Conservation (phyloP, 2,329 filamentous ascomycete genomes). For the Lecanicillium sp. region DNA sequence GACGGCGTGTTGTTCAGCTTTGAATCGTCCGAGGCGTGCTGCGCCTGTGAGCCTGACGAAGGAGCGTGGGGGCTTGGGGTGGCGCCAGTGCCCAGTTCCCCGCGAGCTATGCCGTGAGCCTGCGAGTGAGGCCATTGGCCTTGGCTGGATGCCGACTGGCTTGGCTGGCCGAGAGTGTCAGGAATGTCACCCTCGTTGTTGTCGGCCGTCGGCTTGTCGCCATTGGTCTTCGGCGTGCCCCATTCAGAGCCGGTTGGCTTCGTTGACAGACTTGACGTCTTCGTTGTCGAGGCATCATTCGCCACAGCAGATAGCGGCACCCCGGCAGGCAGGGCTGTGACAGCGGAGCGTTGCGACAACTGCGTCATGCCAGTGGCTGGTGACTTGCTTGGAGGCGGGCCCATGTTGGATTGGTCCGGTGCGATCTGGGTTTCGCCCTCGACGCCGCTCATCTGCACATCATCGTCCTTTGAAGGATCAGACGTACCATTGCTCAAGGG, state of each 20-base stretch:
- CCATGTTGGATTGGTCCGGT: constrained; percentile 40
- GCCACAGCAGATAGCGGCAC: constrained; percentile 51
- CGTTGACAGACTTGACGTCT: constrained; percentile 66
- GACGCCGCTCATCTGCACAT: constrained; percentile 55
- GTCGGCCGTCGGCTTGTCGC: constrained; percentile 23
- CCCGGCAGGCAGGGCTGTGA: constrained; percentile 50
- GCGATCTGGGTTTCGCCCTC: constrained; percentile 39
- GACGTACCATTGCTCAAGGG: constrained; percentile 49
- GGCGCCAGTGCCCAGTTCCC: constrained; percentile 20
- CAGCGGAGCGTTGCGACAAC: constrained; percentile 56
- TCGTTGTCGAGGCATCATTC: constrained; percentile 92
- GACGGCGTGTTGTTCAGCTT: constrained; percentile 21
- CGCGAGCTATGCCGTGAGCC: constrained; percentile 39
- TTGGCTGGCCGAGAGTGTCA: constrained; percentile 40
- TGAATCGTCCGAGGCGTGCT: constrained; percentile 1
- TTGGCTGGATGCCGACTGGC: constrained; percentile 42
- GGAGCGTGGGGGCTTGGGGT: constrained; percentile 26
- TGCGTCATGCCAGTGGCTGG: constrained; percentile 42
- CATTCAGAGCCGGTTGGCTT: constrained; percentile 51
- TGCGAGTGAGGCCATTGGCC: constrained; percentile 53
- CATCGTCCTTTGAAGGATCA: constrained; percentile 38
- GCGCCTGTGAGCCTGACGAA: constrained; percentile 27
- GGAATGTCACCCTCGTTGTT: constrained; percentile 35
- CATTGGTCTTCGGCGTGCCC: constrained; percentile 68
- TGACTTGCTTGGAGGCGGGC: constrained; percentile 33